Evolutionary conservation across 1,284 basidiomycete species (phyloP).

Genomic region (Leccinum ponderosum): DNA sequence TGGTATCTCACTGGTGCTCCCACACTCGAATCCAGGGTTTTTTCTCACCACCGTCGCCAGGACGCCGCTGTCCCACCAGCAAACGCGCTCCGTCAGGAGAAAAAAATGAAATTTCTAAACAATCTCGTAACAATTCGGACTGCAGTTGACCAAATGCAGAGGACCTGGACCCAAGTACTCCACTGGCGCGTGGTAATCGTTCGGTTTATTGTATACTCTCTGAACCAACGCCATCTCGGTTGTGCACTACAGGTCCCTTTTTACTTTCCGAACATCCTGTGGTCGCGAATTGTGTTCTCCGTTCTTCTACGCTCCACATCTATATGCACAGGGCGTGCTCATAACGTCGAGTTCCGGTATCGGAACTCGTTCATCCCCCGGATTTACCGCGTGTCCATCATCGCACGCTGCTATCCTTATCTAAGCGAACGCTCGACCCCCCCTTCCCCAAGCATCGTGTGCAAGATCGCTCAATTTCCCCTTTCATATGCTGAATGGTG

Average conservation of each 20-base stretch:
- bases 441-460: not conserved
- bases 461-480: not conserved
- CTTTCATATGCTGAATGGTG: not conserved
- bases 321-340: not conserved
- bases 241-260: constrained; percentile 1
- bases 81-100: constrained; percentile 6
- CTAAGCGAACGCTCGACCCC: constrained; percentile 21
- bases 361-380: constrained; percentile 26
- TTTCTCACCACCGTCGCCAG: constrained; percentile 23
- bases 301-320: constrained; percentile 2
- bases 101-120: not conserved
- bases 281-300: constrained; percentile 7
- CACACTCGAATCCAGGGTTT: constrained; percentile 21
- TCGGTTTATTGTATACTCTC: constrained; percentile 14
- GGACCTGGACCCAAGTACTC: constrained; percentile 32
- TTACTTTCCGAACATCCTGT: constrained; percentile 20
- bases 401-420: constrained; percentile 21
- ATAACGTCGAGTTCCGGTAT: constrained; percentile 22
- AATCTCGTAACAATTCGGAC: constrained; percentile 25
- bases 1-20: constrained; percentile 9
- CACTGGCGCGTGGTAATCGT: constrained; percentile 29
- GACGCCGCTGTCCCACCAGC: constrained; percentile 11
- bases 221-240: not conserved
- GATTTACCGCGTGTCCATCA: constrained; percentile 12
- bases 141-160: constrained; percentile 9